Conservation (phyloP, 1,284 basidiomycete genomes). For the Pseudozyma sp. region DNA sequence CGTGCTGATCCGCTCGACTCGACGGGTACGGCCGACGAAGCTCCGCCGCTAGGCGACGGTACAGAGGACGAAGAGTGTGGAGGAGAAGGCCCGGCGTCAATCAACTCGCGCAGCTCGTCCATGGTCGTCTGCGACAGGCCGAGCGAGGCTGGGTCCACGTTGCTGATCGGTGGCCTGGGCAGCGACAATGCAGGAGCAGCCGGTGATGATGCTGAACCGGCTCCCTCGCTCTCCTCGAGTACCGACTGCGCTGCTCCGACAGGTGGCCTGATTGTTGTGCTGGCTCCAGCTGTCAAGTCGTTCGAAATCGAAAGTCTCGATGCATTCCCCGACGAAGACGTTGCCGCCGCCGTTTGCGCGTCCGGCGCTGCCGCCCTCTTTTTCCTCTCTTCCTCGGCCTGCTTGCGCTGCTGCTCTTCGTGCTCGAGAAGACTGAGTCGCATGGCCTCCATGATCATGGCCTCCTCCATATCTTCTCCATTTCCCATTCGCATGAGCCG, state of each 20-base stretch:
- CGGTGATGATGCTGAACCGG: conserved; percentile 2
- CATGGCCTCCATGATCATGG: conserved; percentile 99
- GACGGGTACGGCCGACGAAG: neutral
- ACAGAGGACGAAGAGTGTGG: conserved; percentile 26
- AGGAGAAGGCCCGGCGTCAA: conserved; percentile 45
- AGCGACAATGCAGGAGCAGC: conserved; percentile 2
- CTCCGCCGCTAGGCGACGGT: conserved; percentile 7
- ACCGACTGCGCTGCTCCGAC: conserved; percentile 24
- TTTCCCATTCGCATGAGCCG: conserved; percentile 85
- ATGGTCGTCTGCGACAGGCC: conserved; percentile 53
- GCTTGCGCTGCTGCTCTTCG: conserved; percentile 71
- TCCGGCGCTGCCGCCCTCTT: conserved; percentile 17
- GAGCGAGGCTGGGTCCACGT: conserved; percentile 31
- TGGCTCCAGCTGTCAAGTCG: conserved; percentile 3
- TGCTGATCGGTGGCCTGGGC: conserved; percentile 8
- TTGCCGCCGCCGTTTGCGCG: conserved; percentile 1
- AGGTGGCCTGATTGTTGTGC: conserved; percentile 3
- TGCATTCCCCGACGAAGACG: conserved; percentile 10
- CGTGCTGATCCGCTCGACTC: conserved; percentile 7
- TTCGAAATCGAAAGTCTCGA: conserved; percentile 14
- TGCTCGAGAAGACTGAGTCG: conserved; percentile 91
- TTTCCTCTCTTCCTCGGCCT: conserved; percentile 58
- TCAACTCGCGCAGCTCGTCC: conserved; percentile 58
- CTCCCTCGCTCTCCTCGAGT: conserved; percentile 31
- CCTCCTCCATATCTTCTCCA: conserved; percentile 88